A percentile compares a stretch with the other conserved stretches of the same genome.
phyloP scores from a whole-genome alignment of 768 basidiomycete species.

The Suillus decipiens region DNA sequence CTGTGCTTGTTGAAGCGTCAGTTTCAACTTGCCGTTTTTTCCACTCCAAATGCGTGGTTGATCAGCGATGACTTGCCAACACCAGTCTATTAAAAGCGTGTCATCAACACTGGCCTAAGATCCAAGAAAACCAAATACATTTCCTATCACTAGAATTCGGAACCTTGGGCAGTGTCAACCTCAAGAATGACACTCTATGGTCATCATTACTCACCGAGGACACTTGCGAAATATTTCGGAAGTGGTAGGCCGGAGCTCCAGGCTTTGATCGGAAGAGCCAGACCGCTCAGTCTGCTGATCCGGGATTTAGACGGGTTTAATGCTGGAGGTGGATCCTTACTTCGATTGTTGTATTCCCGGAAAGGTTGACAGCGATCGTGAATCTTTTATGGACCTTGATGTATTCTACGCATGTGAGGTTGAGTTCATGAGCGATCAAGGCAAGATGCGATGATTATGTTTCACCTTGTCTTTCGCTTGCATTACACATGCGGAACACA shows the following conservation, averaged over 20 bases:
- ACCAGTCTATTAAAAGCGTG: neutral
- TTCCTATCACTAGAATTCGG: slow-evolving; percentile 12
- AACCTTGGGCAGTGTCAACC: neutral
- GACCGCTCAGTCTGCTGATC: neutral
- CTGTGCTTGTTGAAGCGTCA: neutral
- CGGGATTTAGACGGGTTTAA: neutral
- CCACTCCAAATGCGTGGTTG: slow-evolving; percentile 4
- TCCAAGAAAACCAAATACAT: neutral
- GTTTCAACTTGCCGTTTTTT: neutral
- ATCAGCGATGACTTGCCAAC: slow-evolving; percentile 14
- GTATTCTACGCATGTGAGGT: neutral
- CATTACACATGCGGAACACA: neutral
- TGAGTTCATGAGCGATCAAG: neutral
- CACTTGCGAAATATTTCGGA: slow-evolving; percentile 1
- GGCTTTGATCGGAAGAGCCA: neutral
- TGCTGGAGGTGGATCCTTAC: neutral
- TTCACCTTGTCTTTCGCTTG: neutral
- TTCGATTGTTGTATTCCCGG: neutral
- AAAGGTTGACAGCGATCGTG: neutral
- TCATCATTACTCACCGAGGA: slow-evolving; percentile 6
- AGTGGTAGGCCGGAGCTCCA: slow-evolving; percentile 4
- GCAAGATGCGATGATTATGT: neutral
- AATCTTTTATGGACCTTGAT: neutral
- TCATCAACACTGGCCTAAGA: neutral
- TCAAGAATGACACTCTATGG: neutral